These are phyloP conservation scores for Cornus controversa DNA, from an alignment of 148 eudicot genomes.

Conservation along the genomic window DNA sequence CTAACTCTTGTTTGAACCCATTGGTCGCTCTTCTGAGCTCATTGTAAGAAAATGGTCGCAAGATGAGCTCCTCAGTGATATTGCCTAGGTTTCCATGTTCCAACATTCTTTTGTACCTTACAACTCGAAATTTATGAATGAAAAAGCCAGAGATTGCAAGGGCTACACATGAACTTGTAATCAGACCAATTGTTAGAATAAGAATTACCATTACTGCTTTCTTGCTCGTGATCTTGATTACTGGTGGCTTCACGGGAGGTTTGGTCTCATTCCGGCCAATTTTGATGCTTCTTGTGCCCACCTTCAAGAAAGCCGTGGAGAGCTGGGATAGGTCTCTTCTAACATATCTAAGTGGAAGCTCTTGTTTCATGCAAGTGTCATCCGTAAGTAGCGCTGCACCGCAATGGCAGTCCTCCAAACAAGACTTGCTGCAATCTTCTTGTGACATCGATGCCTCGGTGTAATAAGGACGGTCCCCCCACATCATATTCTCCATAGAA, in stretches of 20 bases:
- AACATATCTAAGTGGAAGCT: slow-evolving; percentile 11
- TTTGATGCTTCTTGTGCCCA: background rate
- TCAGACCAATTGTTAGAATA: background rate
- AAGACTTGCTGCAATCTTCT: slow-evolving; percentile 13
- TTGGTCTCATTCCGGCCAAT: background rate
- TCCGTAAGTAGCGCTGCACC: background rate
- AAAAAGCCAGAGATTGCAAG: slow-evolving; percentile 7
- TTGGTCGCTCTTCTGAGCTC: slow-evolving; percentile 11
- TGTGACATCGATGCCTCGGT: no score
- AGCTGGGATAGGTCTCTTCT: background rate
- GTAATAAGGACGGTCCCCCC: slow-evolving; percentile 1
- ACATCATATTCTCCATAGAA: background rate
- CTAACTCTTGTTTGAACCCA: slow-evolving; percentile 12
- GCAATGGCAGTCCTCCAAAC: slow-evolving; percentile 13
- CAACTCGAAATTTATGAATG: background rate
- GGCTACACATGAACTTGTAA: background rate
- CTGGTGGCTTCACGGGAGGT: background rate
- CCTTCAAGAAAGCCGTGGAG: background rate
- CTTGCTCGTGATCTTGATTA: background rate
- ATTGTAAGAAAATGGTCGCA: background rate
- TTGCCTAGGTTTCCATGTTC: background rate
- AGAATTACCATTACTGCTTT: slow-evolving; percentile 3
- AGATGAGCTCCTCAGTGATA: background rate
- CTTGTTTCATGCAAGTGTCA: background rate
- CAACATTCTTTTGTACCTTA: slow-evolving; percentile 4